Base-by-base conservation (phyloP, 106 monocot genomes). In the Triglochin maritima region DNA sequence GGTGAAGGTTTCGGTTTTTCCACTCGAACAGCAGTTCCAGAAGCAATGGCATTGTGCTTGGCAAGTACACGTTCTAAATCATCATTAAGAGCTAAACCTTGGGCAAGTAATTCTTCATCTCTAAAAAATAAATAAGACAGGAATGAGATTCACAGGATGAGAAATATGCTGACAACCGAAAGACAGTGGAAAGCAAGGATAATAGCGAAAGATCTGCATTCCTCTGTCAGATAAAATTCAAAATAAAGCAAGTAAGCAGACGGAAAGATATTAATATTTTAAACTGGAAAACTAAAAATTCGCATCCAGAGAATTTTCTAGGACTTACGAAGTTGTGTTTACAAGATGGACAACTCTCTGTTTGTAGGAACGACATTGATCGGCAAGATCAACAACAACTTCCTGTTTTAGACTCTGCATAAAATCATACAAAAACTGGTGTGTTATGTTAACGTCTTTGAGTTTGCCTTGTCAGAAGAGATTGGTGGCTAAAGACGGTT, bases 41-140 rank as follows among this genome's bases (percentile, higher is more conserved):
- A 77, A 72, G 90, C 85, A 77, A 96, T 87, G 10, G 88, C 81
- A 79, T 96, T 88, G 70, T 84, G 88, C 63, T 88, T 90, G 60
- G 81, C 88, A 59, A 96, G 72, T 17, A 91, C 83, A 56, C 82
- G 79, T 71, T 96, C 85, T 80, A 96, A 77, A 66, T 96, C 87
- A 91, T 96, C 96, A 86, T 96, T 88, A 55, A 96, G 72, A 59
- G 86, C 71, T 67, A 96, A 84, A 66, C 90, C 88, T 72, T 80
- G 79, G 44, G 64, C 47, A 66, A 96, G 85, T 17, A 96, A 72
- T 4, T 88, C 85, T 44, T 96, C 96, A 64, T 96, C 88, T 68
- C 96, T 96, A 60, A 66, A 49, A 17, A 56, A 54, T 43, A 69
- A 69, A 56, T 3, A 17, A n/a, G 41, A 42, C 8, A 4, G 41